Conservation (phyloP, 2,329 filamentous ascomycete genomes). For the Microdochium nivale region DNA sequence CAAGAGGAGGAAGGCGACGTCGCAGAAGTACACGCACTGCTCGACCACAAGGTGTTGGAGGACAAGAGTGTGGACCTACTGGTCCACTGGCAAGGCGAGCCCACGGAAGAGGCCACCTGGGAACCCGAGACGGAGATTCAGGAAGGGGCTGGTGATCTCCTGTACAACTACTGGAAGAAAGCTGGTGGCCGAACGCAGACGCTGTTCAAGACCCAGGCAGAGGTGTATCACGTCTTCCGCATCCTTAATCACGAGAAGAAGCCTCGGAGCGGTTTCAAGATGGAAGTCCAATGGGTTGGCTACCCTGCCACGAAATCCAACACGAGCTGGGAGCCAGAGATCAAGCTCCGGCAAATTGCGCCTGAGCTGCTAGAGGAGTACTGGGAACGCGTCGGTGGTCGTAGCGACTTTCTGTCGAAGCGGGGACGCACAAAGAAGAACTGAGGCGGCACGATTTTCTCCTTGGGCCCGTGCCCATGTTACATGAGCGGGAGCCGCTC, state of each 20-base stretch:
- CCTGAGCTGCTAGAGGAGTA: conserved; percentile 15
- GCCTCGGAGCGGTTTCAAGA: conserved; percentile 15
- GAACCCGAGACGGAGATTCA: conserved; percentile 25
- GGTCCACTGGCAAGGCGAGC: conserved; percentile 20
- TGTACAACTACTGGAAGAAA: conserved; percentile 23
- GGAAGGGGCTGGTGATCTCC: conserved; percentile 18
- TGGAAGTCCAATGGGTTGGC: conserved; percentile 24
- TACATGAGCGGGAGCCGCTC: no score
- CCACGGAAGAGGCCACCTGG: conserved; percentile 18
- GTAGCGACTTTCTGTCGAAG: conserved; percentile 13
- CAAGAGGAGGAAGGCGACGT: conserved; percentile 2
- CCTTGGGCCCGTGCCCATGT: no score
- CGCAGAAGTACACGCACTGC: conserved; percentile 14
- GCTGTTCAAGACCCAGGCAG: conserved; percentile 16
- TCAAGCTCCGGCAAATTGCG: conserved; percentile 17
- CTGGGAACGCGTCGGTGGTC: conserved; percentile 19
- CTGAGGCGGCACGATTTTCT: not conserved
- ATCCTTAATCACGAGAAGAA: conserved; percentile 18
- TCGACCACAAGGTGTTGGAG: conserved; percentile 14
- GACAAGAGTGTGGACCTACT: conserved; percentile 18
- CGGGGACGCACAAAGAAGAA: conserved; percentile 18
- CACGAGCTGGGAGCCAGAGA: conserved; percentile 19
- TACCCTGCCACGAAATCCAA: conserved; percentile 16
- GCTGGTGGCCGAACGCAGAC: conserved; percentile 19
- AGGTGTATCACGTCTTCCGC: conserved; percentile 18